Evolutionary conservation across 768 basidiomycete species (phyloP), one percentile per base, ranked within the genome.

Genomic region (Chlorophyllum brunneum): DNA sequence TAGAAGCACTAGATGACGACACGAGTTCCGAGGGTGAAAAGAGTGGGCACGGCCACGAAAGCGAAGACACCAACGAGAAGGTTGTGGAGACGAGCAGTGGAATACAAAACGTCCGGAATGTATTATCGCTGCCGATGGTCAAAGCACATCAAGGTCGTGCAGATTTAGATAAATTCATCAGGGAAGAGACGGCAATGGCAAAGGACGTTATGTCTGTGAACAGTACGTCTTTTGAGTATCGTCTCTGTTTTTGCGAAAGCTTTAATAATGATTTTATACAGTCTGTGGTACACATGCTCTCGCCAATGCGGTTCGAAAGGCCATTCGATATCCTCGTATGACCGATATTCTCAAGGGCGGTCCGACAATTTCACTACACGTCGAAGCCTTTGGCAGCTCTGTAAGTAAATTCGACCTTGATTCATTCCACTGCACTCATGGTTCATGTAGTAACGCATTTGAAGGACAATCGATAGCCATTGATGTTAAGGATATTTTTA

Each of bases 231-330:
- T 26, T 22, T 27, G 7, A 27, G 24, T 5, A 42, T n/a, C 4
- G 24, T 24, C 26, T 9, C n/a, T n/a, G n/a, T n/a, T n/a, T n/a
- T n/a, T n/a, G n/a, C n/a, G 22, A 15, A 42, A 26, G 11, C 0
- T 24, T 24, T 16, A n/a, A 5, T 26, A 15, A 43, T 2, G 20
- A 10, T 40, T 22, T 22, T 6, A 29, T 18, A 8, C 15, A 82
- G 80, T 81, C 0, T 83, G 80, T 43, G 81, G 81, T 2, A 71
- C 78, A 0, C 66, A 67, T 20, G 63, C 65, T 2, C 54, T 82
- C 9, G 63, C 72, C 0, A 57, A 63, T 26, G 59, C 66, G 1
- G 78, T 76, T 16, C 70, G 74, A 3, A 48, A 56, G 0, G 73
- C 74, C 1, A 47, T 82, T 47, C 66, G 74, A 8, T 59, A 64